Base-by-base conservation (phyloP, 768 basidiomycete genomes). In the Trametes cinnabarina region DNA sequence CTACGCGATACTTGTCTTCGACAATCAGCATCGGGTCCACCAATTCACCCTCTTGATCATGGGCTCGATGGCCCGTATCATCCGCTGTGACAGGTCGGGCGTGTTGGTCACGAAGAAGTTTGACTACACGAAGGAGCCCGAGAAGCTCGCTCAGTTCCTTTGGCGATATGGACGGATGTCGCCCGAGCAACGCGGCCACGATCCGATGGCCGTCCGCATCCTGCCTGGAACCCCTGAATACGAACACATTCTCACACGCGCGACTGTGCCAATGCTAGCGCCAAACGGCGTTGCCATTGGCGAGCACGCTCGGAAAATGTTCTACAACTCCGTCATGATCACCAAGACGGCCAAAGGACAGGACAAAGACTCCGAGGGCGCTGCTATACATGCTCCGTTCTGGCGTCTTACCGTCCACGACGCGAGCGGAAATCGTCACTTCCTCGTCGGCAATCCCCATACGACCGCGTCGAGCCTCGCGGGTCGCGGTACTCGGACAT, bases 401-500 rank as follows among this genome's bases (percentile, higher is more conserved):
- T 58, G 44, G 44, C 35, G 44, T 15, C 23, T 55, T n/a, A 32
- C 22, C 15, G 53, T 55, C 9, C 35, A 34, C 10, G 53, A 55
- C 35, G 17, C 19, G 9, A 22, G 7, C 10, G 46, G 32, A 4
- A 9, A 41, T 8, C 57, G 57, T 5, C 41, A 15, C 3, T 60
- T 57, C 48, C 48, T 64, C 6, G 54, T 64, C 17, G 63, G 52
- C 19, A 55, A 55, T 17, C 57, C 51, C 1, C 30, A 37, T 25
- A 55, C 53, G 35, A 12, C 17, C 4, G 49, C 55, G 7, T 4
- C 28, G 0, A 53, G 56, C 3, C 43, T 57, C 7, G 46, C 43
- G 4, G 63, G 63, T 0, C 63, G 56, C 1, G 52, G 34, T 1
- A 64, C 63, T 1, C 57, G 49, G 17, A 53, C 60, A 6, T 61